Conservation (phyloP, 495 filamentous ascomycete genomes). For the Tricharina praecox region DNA sequence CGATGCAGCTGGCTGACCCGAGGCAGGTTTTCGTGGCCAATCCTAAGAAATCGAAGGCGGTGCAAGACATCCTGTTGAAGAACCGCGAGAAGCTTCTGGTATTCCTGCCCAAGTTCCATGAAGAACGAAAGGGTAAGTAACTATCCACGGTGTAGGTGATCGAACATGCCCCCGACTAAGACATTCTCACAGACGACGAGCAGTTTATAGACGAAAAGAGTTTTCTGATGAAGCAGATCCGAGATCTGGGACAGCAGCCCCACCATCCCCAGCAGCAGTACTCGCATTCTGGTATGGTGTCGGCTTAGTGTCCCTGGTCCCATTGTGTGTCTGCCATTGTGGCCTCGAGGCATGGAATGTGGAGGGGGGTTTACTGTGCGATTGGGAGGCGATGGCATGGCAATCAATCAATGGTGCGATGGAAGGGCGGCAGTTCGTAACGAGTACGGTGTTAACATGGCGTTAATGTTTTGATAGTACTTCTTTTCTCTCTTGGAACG, state of each 20-base stretch:
- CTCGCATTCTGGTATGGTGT: constrained; percentile 4
- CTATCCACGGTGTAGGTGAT: too few relatives aligned
- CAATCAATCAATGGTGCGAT: too few relatives aligned
- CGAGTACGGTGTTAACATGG: constrained; percentile 2
- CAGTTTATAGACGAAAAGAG: constrained; percentile 97
- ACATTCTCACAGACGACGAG: constrained; percentile 53
- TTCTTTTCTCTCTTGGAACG: too few relatives aligned
- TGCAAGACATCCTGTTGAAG: constrained; percentile 87
- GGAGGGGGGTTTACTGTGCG: too few relatives aligned
- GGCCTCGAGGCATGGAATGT: too few relatives aligned
- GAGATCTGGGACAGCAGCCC: constrained; percentile 19
- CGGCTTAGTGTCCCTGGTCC: constrained; percentile 5
- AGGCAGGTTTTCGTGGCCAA: constrained; percentile 87
- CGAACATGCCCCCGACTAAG: too few relatives aligned
- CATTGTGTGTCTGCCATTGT: too few relatives aligned
- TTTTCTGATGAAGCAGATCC: constrained; percentile 85
- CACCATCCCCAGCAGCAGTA: constrained; percentile 18
- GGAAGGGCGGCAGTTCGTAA: too few relatives aligned
- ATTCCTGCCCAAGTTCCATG: constrained; percentile 80
- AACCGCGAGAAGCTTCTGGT: constrained; percentile 78
- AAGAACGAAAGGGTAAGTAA: constrained; percentile 58
- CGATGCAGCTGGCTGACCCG: not conserved
- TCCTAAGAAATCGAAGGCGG: constrained; percentile 80
- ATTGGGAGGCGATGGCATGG: too few relatives aligned
- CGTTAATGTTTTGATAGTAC: too few relatives aligned